Evolutionary conservation across 345 rosid genomes (phyloP).

Genomic region (Alliaria petiolata): DNA sequence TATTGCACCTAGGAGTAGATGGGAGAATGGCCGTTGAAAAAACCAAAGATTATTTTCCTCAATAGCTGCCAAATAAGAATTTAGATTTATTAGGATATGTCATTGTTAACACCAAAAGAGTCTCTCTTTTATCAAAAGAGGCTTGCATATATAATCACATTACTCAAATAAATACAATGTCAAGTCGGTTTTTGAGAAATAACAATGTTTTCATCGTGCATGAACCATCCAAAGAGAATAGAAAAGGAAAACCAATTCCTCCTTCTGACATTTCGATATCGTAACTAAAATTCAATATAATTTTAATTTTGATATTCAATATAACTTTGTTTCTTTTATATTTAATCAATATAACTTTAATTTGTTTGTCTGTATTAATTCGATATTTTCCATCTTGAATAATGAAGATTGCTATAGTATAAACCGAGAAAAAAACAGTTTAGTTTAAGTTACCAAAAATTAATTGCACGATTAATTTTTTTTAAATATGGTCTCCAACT

Average conservation of each 20-base stretch:
- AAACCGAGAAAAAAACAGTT: not conserved
- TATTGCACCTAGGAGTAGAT: not conserved
- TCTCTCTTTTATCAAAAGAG: slow-evolving; percentile 1
- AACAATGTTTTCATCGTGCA: not conserved
- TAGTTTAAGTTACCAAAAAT: not conserved
- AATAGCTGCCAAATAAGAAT: not conserved
- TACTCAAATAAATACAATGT: not conserved
- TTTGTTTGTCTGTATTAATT: not conserved
- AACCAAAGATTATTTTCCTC: not conserved
- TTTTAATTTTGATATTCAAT: not conserved
- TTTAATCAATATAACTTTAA: no score
- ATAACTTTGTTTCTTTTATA: not conserved
- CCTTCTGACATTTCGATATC: not conserved
- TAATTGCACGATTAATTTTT: no score
- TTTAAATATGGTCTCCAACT: not conserved
- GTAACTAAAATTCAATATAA: not conserved
- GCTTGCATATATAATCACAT: not conserved
- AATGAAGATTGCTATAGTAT: not conserved
- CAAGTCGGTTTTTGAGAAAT: not conserved
- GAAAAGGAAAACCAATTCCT: not conserved
- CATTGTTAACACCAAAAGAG: slow-evolving; percentile 10
- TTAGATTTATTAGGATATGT: slow-evolving; percentile 1
- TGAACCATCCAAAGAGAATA: slow-evolving; percentile 2
- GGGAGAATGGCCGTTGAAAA: not conserved
- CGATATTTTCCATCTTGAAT: not conserved